A percentile compares a stretch with the other conserved stretches of the same genome.
phyloP scores from a whole-genome alignment of 345 rosid genomes.

The Acer saccharum region DNA sequence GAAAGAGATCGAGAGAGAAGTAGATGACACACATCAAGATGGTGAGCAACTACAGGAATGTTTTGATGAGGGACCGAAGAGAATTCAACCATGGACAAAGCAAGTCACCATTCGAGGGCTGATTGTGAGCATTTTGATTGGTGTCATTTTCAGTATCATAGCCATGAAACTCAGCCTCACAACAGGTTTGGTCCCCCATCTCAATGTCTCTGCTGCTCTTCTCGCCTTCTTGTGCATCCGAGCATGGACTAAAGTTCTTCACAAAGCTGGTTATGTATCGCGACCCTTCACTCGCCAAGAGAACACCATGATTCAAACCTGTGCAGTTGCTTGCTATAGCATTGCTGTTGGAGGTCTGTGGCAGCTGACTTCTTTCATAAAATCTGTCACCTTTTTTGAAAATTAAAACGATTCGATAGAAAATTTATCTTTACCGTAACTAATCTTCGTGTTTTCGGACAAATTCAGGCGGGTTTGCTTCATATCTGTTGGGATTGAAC shows the following conservation, averaged over 20 bases:
- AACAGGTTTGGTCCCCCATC: slow-evolving; percentile 74
- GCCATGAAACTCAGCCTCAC: slow-evolving; percentile 86
- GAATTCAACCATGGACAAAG: slow-evolving; percentile 67
- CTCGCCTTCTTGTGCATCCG: slow-evolving; percentile 73
- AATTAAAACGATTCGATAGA: no score
- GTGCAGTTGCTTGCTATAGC: slow-evolving; percentile 94
- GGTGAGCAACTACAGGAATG: not conserved
- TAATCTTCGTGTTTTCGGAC: not conserved
- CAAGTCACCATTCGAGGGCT: slow-evolving; percentile 80
- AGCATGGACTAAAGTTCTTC: slow-evolving; percentile 79
- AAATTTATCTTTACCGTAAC: not conserved
- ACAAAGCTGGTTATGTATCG: slow-evolving; percentile 58
- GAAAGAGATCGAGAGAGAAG: slow-evolving; percentile 34
- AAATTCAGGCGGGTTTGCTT: slow-evolving; percentile 93
- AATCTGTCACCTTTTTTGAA: not conserved
- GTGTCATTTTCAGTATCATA: slow-evolving; percentile 76
- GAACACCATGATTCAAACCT: slow-evolving; percentile 93
- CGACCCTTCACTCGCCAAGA: slow-evolving; percentile 91
- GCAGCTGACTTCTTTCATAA: no score
- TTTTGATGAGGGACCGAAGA: slow-evolving; percentile 22
- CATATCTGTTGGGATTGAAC: slow-evolving; percentile 85
- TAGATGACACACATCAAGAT: slow-evolving; percentile 10
- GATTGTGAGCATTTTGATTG: slow-evolving; percentile 70
- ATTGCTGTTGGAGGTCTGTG: slow-evolving; percentile 81
- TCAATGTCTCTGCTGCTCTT: slow-evolving; percentile 90